Evolutionary conservation across 83 land plant genomes (phyloP).

Genomic region (Diphasiastrum complanatum): DNA sequence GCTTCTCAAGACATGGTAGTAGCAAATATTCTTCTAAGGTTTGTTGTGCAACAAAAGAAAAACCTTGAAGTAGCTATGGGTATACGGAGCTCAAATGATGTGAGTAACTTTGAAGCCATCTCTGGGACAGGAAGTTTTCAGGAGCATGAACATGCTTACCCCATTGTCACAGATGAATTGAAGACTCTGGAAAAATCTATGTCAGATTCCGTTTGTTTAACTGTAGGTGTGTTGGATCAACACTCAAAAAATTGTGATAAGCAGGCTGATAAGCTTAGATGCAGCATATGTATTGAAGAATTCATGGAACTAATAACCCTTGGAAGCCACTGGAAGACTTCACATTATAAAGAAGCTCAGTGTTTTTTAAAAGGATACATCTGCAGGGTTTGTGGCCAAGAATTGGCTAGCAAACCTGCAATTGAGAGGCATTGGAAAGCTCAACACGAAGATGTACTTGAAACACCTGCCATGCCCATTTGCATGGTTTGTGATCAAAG

Average conservation of each 20-base stretch:
- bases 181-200: too few species aligned
- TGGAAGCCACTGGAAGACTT: slow-evolving; percentile 56
- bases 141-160: too few species aligned
- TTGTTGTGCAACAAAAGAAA: slow-evolving; percentile 54
- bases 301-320: slow-evolving; percentile 50
- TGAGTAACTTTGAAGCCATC: too few species aligned
- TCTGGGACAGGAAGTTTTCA: too few species aligned
- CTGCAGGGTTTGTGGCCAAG: slow-evolving; percentile 51
- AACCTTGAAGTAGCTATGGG: slow-evolving; percentile 39
- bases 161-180: too few species aligned
- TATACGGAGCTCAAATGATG: slow-evolving; percentile 5
- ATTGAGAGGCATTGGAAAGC: slow-evolving; percentile 61
- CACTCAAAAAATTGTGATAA: too few species aligned
- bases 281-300: slow-evolving; percentile 56
- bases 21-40: slow-evolving; percentile 39
- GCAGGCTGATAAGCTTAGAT: slow-evolving; percentile 20
- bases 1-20: slow-evolving; percentile 38
- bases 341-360: slow-evolving; percentile 73
- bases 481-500: slow-evolving; percentile 69
- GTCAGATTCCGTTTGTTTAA: too few species aligned
- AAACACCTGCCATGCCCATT: slow-evolving; percentile 15
- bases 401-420: slow-evolving; percentile 56
- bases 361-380: slow-evolving; percentile 75
- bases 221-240: too few species aligned
- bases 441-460: slow-evolving; percentile 40